Evolutionary conservation across 352 stramenopile genomes (phyloP), one percentile per base, ranked within the genome.

Genomic region (Globisporangium spinosum): DNA sequence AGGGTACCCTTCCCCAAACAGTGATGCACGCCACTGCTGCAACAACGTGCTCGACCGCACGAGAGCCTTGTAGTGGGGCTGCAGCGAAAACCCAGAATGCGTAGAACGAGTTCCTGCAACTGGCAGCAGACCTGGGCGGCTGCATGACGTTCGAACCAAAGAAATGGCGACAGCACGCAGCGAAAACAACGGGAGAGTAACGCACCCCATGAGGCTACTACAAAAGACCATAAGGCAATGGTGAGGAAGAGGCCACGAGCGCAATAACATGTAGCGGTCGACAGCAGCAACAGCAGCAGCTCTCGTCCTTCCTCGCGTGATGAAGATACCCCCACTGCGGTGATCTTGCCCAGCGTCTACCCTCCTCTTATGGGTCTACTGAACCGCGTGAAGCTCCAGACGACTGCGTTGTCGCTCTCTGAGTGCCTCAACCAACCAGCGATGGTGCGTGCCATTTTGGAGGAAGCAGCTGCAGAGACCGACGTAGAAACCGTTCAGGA

Each of bases 121-220:
- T 91, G 55, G 80, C 79, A 25, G 73, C 61, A 0, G 80, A 83
- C 12, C 55, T 91, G 58, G 58, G 78, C 63, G 54, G 58, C 22
- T 91, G 83, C 70, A 80, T 79, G 65, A 67, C 71, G 5, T 91
- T 89, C 55, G 71, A 89, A 65, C 81, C 83, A 54, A 86, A 79
- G 67, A 77, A 77, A 64, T 91, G 81, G 81, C 71, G 70, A 1
- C 57, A 23, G 2, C 3, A 54, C 22, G 38, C n/a, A 59, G 12
- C 55, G n/a, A 25, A 29, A 2, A 13, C 40, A 25, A 20, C 51
- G 60, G 25, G 29, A 49, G 3, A 27, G 25, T 9, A 60, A 15
- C 15, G 17, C 4, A 20, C 15, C 10, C 40, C 40, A 22, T 2
- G 6, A 58, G 12, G 2, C 45, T 38, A 8, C 10, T n/a, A 29